Base-by-base conservation (phyloP, 306 rosid genomes). In the Carpinus fangiana region DNA sequence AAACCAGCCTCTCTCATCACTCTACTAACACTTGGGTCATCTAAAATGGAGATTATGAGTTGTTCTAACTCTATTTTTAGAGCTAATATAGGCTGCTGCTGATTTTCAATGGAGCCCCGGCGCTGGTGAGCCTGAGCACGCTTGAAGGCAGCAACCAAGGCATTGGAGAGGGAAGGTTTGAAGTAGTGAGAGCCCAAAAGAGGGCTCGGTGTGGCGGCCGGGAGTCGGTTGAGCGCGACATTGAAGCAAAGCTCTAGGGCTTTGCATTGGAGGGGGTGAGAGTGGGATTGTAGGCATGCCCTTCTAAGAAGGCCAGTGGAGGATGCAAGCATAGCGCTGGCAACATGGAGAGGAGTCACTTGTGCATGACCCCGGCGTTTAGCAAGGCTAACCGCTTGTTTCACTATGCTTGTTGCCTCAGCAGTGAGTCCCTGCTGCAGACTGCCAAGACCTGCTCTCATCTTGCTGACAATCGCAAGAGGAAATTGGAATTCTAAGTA, bases 1-100 rank as follows among this genome's bases (percentile, higher is more conserved):
- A 93, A 93, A 79, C 97, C 95, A 78, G 98, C 98, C 80, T 93
- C 98, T 78, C 98, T 88, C 98, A 93, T 93, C 74, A 93, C 98
- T 71, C 98, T 84, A 45, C 98, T 93, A 17, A 93, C 98, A 86
- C 97, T 91, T 1, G 98, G 98, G 72, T 93, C 98, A 85, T 93
- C 98, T 17, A 93, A 81, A 57, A 93, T 91, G 0, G 98, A 93
- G 61, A 93, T 88, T 28, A 91, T 80, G 51, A 93, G 97, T 84
- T 93, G 97, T 18, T 93, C 97, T 55, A 85, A 67, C 83, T 93
- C 98, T 43, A 93, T 93, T 60, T 93, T 93, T 77, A 93, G 80
- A 8, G 98, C 97, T 17, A 91, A 38, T 78, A 93, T 89, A 52
- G 95, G 93, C 4, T 93, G 97, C 53, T 93, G 96, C 80, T 90